Percentiles rank a stretch among this genome's conserved stretches.
These are phyloP conservation scores for Yamadazyma philogaea DNA, from an alignment of 805 yeast species.

Conservation along the genomic window DNA sequence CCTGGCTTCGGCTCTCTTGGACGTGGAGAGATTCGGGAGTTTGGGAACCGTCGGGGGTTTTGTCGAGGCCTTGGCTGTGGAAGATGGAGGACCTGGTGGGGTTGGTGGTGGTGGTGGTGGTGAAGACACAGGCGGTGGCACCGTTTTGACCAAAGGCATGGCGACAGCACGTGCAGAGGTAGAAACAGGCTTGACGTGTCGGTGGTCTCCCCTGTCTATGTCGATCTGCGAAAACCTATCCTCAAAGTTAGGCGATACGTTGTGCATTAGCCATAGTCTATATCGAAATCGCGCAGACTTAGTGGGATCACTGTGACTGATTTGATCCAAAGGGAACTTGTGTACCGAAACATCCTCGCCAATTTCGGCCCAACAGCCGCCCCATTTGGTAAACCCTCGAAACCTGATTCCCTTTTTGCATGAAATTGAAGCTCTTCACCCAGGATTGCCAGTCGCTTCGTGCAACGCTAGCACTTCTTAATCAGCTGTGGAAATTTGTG, in stretches of 20 bases:
- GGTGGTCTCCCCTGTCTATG: slow-evolving; percentile 1
- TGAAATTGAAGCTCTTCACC: slow-evolving; percentile 14
- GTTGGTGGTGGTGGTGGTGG: not conserved
- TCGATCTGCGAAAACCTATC: slow-evolving; percentile 13
- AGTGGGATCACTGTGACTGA: too few relatives aligned
- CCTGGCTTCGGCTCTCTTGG: slow-evolving; percentile 16
- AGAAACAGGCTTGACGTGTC: not conserved
- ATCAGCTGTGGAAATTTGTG: slow-evolving; percentile 26
- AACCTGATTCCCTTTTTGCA: too few relatives aligned
- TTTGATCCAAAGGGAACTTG: too few relatives aligned
- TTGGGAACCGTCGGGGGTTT: slow-evolving; percentile 10
- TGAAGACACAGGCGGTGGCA: not conserved
- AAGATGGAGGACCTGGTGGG: not conserved
- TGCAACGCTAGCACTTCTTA: slow-evolving; percentile 8
- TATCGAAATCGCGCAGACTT: not conserved
- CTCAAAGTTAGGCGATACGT: slow-evolving; percentile 11
- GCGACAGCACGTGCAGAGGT: not conserved
- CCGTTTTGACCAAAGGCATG: not conserved
- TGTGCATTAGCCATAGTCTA: slow-evolving; percentile 4
- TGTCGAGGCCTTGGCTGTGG: not conserved
- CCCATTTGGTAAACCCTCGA: too few relatives aligned
- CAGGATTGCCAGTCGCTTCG: slow-evolving; percentile 7
- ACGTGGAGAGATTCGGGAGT: slow-evolving; percentile 13
- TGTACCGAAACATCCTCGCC: too few relatives aligned
- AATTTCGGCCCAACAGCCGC: too few relatives aligned